Conservation (phyloP, 805 yeast genomes). For the Teunomyces barrocoloradensis region DNA sequence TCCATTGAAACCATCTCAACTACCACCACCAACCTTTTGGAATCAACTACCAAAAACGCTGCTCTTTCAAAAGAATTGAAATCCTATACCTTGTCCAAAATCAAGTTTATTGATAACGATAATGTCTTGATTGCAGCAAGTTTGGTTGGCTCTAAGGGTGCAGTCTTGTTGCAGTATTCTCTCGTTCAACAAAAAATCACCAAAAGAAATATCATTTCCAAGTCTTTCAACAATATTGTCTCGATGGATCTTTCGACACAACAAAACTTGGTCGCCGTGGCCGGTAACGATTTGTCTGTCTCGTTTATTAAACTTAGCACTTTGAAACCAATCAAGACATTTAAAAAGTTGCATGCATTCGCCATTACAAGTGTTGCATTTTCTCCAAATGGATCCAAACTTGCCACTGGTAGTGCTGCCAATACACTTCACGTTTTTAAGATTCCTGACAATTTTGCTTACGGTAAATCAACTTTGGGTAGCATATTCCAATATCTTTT, state of each 20-base stretch:
- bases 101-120: constrained; percentile 37
- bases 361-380: constrained; percentile 74
- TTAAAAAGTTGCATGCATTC: constrained; percentile 67
- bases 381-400: constrained; percentile 61
- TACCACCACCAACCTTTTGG: constrained; percentile 39
- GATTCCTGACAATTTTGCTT: constrained; percentile 51
- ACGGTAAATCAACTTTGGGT: constrained; percentile 37
- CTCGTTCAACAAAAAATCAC: constrained; percentile 40
- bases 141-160: constrained; percentile 32
- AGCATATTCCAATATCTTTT: constrained; percentile 33
- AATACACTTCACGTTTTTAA: constrained; percentile 63
- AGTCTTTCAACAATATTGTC: constrained; percentile 53
- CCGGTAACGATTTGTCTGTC: constrained; percentile 68
- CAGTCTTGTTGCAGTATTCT: constrained; percentile 43
- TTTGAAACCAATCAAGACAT: constrained; percentile 48
- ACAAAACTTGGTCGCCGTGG: constrained; percentile 49
- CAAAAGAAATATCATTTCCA: constrained; percentile 42
- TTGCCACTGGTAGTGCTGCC: constrained; percentile 78
- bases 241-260: constrained; percentile 46
- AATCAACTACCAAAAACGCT: constrained; percentile 21
- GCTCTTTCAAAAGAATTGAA: constrained; percentile 20
- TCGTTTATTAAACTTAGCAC: constrained; percentile 51
- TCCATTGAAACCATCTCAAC: constrained; percentile 53
- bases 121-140: constrained; percentile 35
- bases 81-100: constrained; percentile 37